Evolutionary conservation across 164 flowering plant genomes (phyloP).

Genomic region (Piper longum): DNA sequence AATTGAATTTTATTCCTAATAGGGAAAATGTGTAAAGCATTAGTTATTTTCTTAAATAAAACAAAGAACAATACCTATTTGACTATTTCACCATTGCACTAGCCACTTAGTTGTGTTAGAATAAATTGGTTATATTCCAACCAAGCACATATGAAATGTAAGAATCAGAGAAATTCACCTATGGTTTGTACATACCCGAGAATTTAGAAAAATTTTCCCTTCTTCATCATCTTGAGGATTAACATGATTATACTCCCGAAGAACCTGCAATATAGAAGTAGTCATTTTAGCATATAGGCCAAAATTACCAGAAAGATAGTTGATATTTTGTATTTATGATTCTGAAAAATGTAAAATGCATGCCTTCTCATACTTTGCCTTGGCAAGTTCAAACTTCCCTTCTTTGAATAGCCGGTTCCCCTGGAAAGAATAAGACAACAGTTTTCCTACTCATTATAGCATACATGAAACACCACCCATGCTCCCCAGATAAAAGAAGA

Average conservation of each 20-base stretch:
- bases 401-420: conserved; percentile 97
- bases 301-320: no score
- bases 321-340: no score
- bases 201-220: conserved; percentile 64
- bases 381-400: conserved; percentile 89
- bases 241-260: conserved; percentile 93
- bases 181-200: conserved; percentile 44
- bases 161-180: background rate
- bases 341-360: conserved; percentile 4
- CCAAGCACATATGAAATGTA: no score
- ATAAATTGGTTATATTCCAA: no score
- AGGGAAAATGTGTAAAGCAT: no score
- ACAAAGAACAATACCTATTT: no score
- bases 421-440: conserved; percentile 25
- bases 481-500: no score
- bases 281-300: no score
- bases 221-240: conserved; percentile 95
- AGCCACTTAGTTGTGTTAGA: no score
- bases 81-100: no score
- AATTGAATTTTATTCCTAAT: no score
- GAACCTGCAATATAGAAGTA: conserved; percentile 36
- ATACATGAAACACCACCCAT: background rate
- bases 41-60: no score
- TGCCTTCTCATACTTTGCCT: conserved; percentile 97
- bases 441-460: background rate